Evolutionary conservation across 176 grass and related monocot genomes (phyloP), one percentile per base, ranked within the genome.

Genomic region (Aechmea fasciata): DNA sequence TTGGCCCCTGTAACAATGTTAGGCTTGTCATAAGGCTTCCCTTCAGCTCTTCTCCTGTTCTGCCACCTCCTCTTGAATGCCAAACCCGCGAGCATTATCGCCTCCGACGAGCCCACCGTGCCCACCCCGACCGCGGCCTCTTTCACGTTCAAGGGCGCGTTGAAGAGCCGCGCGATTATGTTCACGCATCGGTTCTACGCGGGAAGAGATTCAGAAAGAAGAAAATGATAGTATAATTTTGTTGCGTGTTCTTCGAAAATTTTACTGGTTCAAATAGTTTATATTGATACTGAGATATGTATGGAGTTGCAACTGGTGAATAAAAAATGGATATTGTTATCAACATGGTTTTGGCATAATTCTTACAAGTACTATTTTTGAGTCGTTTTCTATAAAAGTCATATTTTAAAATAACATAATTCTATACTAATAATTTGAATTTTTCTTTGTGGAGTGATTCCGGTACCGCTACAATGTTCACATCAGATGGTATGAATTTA

Each of bases 1-100:
- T 97, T 97, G 47, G 93, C 86, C 11, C 89, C 89, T 0, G 89
- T 92, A 24, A 92, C 93, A 65, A 97, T 97, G 89, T 97, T 97
- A 15, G 93, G 89, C 75, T 19, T 79, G 73, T 97, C 89, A 9
- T 47, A 28, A 6, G 93, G 93, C 52, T 97, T 87, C 47, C 83
- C 82, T 65, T 80, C 65, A 3, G 81, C 81, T 79, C 77, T 87
- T 57, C 82, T 87, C 18, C 41, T 78, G 72, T 92, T 87, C 74
- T 87, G 93, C 93, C 93, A 92, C 0, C 65, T 87, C 29, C 86
- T 79, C 73, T 97, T 97, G 86, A 97, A 97, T 3, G 93, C 89
- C 47, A 92, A 65, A 0, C 93, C 89, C 3, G 93, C 89, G 19
- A 97, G 83, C 93, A 92, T 97, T 75, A 97, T 97, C n/a, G 93